Conservation (phyloP, 768 basidiomycete species). For the Pleurotus tuoliensis region DNA sequence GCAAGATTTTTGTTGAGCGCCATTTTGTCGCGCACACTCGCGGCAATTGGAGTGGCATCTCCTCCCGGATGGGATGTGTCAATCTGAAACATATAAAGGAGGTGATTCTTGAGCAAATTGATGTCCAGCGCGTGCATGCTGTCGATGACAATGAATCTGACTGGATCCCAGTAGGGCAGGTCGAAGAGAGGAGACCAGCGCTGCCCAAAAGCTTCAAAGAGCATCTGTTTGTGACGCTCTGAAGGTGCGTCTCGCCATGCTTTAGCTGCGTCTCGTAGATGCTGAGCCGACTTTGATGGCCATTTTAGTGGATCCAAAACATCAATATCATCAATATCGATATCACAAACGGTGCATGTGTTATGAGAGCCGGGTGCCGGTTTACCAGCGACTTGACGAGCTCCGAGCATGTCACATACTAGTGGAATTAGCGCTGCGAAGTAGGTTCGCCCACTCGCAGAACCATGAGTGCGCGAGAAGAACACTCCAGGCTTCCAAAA, state of each 20-base stretch:
- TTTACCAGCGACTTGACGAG: constrained; percentile 23
- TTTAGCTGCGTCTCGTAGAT: constrained; percentile 14
- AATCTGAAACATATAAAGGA: constrained; percentile 18
- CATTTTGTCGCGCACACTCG: background rate
- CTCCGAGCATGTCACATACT: constrained; percentile 24
- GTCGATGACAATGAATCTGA: constrained; percentile 27
- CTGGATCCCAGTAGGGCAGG: constrained; percentile 37
- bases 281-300: constrained; percentile 11
- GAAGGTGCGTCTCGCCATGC: constrained; percentile 17
- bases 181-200: constrained; percentile 26
- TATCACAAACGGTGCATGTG: constrained; percentile 19
- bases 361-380: constrained; percentile 10
- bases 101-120: constrained; percentile 28
- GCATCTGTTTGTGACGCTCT: constrained; percentile 16
- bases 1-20: background rate
- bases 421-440: background rate
- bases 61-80: constrained; percentile 10
- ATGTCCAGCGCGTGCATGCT: constrained; percentile 39
- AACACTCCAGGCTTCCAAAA: background rate
- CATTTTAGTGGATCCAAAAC: constrained; percentile 18
- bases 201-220: background rate
- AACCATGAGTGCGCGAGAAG: background rate
- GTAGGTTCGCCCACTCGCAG: background rate
- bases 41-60: background rate
- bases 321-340: constrained; percentile 13